Base-by-base conservation (phyloP, 208 protist genomes). In the Crithidia sp. region DNA sequence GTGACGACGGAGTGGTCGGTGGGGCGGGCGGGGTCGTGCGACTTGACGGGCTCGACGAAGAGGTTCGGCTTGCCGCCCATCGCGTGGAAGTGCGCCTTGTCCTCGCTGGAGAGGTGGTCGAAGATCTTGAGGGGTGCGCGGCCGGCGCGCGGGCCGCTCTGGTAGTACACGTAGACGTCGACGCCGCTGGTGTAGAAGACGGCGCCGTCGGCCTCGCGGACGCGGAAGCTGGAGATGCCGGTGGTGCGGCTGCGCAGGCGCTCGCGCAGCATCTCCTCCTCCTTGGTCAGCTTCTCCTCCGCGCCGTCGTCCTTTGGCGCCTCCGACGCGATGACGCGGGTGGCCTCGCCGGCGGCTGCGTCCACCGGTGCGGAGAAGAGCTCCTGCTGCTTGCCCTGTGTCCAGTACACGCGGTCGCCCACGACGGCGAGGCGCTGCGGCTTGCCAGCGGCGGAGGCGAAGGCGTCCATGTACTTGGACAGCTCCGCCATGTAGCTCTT, bases 211-310 rank as follows among this genome's bases (percentile, higher is more conserved):
- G 41, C 66, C 41, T 66, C 50, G 14, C 86, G 85, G 12, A 96
- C 74, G 47, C 74, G 77, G 65, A 86, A 96, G 59, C 41, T 83
- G 16, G 55, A 76, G 66, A 96, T 89, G 61, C 91, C 91, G 12
- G 77, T 92, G 49, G 87, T 81, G 16, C 68, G 65, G 19, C 64
- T 87, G 52, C 91, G 88, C 54, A 70, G 84, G 37, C 91, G 87
- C 76, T 96, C 91, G 28, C 91, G 91, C 37, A 96, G 75, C 59
- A 96, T 70, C 64, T 96, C 91, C 57, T 96, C 91, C 55, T 94
- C 91, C 71, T 92, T 92, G 7, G 73, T 87, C 10, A 86, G 74
- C 64, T 79, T 74, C 52, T 72, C 12, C 17, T 75, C 54, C 62
- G 73, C 36, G 43, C 68, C 53, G 53, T 66, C 58, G 16, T 7